Evolutionary conservation across 2,329 filamentous ascomycete genomes (phyloP).

Genomic region (Colletotrichum cordylinicola): DNA sequence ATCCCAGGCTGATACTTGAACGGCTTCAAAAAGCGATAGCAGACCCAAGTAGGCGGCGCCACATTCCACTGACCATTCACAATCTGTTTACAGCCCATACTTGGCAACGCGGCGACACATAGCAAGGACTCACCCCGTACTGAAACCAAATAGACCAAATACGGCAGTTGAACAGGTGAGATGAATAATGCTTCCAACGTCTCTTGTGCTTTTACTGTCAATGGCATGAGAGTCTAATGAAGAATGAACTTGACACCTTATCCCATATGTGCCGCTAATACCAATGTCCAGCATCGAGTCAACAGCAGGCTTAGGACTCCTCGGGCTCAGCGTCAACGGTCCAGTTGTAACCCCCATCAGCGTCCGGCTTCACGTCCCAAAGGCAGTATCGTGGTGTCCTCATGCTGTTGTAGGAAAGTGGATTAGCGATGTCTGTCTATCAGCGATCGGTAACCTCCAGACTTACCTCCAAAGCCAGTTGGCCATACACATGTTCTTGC

Average conservation of each 20-base stretch:
- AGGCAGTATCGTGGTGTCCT: slow-evolving; percentile 4
- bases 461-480: slow-evolving; percentile 15
- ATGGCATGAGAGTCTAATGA: background rate
- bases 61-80: background rate
- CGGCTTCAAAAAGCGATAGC: background rate
- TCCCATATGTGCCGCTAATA: background rate
- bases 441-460: accelerated
- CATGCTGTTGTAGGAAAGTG: background rate
- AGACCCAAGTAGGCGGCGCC: background rate
- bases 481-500: slow-evolving; percentile 15
- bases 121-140: background rate
- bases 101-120: background rate
- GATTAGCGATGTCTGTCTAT: accelerated
- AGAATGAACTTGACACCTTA: background rate
- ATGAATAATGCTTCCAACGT: background rate
- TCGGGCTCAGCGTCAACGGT: background rate
- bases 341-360: background rate
- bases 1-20: background rate
- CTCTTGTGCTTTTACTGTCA: background rate
- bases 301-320: background rate
- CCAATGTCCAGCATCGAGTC: background rate
- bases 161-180: background rate
- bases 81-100: background rate
- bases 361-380: background rate
- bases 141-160: background rate